These are phyloP conservation scores for Trichosporon asahii DNA, from an alignment of 1,284 basidiomycete species.

Conservation along the genomic window DNA sequence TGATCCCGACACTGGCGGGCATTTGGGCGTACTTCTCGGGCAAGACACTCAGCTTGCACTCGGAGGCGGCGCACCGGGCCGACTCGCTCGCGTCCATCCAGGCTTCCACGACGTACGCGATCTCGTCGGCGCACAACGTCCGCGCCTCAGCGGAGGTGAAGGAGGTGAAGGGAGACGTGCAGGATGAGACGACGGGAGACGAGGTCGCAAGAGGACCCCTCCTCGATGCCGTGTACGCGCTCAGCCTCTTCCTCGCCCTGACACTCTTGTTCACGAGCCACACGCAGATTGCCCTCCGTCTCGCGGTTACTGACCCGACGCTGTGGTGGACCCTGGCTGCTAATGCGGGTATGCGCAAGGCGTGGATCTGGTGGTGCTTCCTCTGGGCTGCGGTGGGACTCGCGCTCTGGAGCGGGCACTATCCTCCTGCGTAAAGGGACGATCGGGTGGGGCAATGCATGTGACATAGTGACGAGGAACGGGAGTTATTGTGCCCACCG, in stretches of 20 bases:
- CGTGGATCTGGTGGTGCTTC: conserved; percentile 62
- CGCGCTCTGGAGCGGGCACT: conserved; percentile 79
- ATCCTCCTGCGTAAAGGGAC: conserved; percentile 68
- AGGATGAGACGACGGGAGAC: background rate
- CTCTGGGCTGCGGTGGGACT: conserved; percentile 69
- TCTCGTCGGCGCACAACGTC: background rate
- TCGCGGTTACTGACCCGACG: conserved; percentile 72
- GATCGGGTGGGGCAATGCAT: background rate
- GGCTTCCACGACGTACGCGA: background rate
- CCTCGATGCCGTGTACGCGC: background rate
- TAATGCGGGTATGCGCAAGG: background rate
- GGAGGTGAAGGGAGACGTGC: background rate
- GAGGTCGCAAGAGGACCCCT: background rate
- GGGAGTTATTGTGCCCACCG: background rate
- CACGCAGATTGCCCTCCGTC: conserved; percentile 82
- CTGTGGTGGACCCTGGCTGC: conserved; percentile 78
- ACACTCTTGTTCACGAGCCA: conserved; percentile 77
- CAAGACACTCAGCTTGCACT: background rate
- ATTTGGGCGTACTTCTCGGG: background rate
- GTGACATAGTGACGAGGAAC: background rate
- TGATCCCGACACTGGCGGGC: conserved; percentile 56
- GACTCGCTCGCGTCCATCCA: background rate
- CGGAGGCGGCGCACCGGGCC: background rate
- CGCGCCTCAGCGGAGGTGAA: background rate
- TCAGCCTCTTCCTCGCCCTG: conserved; percentile 52